Percentiles rank a stretch among this genome's conserved stretches.
phyloP scores from a whole-genome alignment of 148 eudicot species.

The Nyssa sinensis region DNA sequence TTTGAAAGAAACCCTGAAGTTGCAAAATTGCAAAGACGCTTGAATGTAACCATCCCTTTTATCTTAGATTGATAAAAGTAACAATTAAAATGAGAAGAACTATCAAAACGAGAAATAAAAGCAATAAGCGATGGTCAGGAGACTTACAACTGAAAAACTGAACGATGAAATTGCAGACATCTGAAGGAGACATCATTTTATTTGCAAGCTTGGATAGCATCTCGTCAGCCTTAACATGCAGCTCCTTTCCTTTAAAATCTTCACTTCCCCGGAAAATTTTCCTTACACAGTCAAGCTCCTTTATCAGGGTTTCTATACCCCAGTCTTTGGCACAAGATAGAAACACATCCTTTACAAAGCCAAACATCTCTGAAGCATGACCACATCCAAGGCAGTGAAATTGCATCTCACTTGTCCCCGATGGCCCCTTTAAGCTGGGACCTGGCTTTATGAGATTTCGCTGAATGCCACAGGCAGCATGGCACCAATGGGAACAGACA shows the following conservation, averaged over 20 bases:
- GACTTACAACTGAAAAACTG: constrained; percentile 68
- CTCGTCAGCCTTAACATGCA: constrained; percentile 63
- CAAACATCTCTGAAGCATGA: constrained; percentile 89
- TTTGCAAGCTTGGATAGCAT: constrained; percentile 54
- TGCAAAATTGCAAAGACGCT: neutral
- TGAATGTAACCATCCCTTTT: neutral
- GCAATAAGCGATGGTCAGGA: constrained; percentile 7
- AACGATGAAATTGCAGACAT: constrained; percentile 59
- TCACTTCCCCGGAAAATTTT: constrained; percentile 68
- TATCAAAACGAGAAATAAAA: neutral
- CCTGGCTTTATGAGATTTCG: constrained; percentile 67
- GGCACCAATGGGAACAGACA: constrained; percentile 87
- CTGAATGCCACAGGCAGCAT: constrained; percentile 70
- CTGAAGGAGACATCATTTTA: constrained; percentile 55
- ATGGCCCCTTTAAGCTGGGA: constrained; percentile 51
- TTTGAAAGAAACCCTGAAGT: neutral
- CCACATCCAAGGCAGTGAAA: constrained; percentile 81
- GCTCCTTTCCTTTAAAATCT: constrained; percentile 68
- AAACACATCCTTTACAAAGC: constrained; percentile 81
- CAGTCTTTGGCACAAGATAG: constrained; percentile 64
- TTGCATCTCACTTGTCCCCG: constrained; percentile 66
- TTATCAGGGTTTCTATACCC: constrained; percentile 50
- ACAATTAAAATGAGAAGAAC: neutral
- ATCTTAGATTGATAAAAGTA: neutral
- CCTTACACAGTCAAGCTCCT: constrained; percentile 82